Conservation (phyloP, 805 yeast species). For the Sugiyamaella lignohabitans region DNA sequence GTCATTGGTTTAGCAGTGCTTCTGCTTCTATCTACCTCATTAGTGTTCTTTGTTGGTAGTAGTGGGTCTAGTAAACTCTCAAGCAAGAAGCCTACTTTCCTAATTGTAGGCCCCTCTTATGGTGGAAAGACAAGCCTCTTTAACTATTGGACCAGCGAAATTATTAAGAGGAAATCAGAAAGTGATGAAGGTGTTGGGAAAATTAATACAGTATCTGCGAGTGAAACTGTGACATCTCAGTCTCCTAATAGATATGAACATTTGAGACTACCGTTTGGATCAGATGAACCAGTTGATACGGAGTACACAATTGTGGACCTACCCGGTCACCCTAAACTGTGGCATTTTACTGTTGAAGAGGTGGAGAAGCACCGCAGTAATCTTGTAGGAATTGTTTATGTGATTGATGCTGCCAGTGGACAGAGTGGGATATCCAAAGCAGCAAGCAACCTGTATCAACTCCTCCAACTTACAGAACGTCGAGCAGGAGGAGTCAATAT, state of each 20-base stretch:
- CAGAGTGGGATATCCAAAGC: constrained; percentile 44
- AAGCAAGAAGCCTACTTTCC: constrained; percentile 48
- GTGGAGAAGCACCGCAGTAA: constrained; percentile 25
- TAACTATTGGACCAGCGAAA: constrained; percentile 1
- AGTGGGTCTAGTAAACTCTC: too few relatives aligned
- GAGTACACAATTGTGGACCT: constrained; percentile 53
- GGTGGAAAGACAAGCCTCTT: constrained; percentile 64
- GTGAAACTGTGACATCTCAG: constrained; percentile 45
- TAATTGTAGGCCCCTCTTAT: constrained; percentile 58
- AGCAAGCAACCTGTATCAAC: constrained; percentile 51
- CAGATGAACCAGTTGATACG: constrained; percentile 19
- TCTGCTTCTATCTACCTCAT: too few relatives aligned
- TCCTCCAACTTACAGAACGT: constrained; percentile 58
- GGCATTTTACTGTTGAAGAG: constrained; percentile 44
- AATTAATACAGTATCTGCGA: too few relatives aligned
- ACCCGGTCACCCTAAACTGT: constrained; percentile 84
- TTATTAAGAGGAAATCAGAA: too few relatives aligned
- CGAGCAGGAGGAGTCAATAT: constrained; percentile 65
- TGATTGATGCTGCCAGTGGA: constrained; percentile 69
- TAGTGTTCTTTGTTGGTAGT: too few relatives aligned
- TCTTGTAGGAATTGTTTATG: constrained; percentile 62
- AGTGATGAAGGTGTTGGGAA: too few relatives aligned
- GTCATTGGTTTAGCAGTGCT: too few relatives aligned
- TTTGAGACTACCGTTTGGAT: constrained; percentile 37
- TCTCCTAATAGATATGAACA: constrained; percentile 38